Base-by-base conservation (phyloP, 305 asterid species). In the Solanum chacoense region DNA sequence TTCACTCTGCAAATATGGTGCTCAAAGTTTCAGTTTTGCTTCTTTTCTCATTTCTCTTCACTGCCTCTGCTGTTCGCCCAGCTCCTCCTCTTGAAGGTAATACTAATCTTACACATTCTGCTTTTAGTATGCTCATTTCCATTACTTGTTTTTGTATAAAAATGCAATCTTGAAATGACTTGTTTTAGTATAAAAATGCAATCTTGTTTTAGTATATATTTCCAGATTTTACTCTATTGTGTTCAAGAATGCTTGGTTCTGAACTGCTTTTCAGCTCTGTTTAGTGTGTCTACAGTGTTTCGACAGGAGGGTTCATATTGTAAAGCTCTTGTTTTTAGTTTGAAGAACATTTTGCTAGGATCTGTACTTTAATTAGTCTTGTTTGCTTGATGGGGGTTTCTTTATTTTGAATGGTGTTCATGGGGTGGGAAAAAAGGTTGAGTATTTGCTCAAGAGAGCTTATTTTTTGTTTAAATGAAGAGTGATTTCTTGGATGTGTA, bases 61-160 rank as follows among this genome's bases (percentile, higher is more conserved):
- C 94, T 13, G 92, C 32, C 55, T 90, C 90, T 71, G 92, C 92
- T 13, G 67, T 87, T n/a, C 69, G 85, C 29, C 75, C 95, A 85
- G 42, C 88, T 77, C 84, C 95, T 89, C 45, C 89, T 77, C 91
- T 89, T 76, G 94, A 92, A 93, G 95, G 95, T 93, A 90, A 20
- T 34, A 14, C 75, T 11, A 79, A 86, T 10, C 67, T 65, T 20
- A 26, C 11, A 72, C 20, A 32, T 80, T 74, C 12, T 8, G 5
- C 34, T n/a, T 77, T 88, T 77, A 76, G 16, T 37, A 28, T 28
- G 26, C 34, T 84, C 80, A 32, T 74, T 32, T 32, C 5, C 38
- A 11, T 26, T 11, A 11, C 73, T 24, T 65, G 28, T 65, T n/a
- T 65, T 18, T 28, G 71, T 81, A 26, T 4, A 45, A 81, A 81